These are phyloP conservation scores for Daldinia grandis DNA, from an alignment of 495 filamentous ascomycete species.

Conservation along the genomic window DNA sequence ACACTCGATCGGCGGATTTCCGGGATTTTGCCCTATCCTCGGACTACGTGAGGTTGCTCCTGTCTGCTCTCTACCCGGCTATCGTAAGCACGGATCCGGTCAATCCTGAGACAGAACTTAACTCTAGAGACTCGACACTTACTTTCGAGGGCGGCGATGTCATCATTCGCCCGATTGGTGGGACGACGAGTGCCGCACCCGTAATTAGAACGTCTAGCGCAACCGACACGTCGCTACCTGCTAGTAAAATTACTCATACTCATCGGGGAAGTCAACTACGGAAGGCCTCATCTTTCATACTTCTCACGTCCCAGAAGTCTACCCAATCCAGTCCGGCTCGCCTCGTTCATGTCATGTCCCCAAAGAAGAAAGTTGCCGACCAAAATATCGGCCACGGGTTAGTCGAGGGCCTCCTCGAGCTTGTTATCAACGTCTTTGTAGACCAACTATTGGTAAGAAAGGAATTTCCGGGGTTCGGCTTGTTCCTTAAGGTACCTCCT, in stretches of 20 bases:
- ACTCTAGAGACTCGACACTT: constrained; percentile 77
- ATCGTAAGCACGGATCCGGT: constrained; percentile 85
- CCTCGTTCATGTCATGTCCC: constrained; percentile 68
- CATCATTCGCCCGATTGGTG: constrained; percentile 76
- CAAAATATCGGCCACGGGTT: constrained; percentile 70
- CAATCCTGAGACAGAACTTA: constrained; percentile 81
- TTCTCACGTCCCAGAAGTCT: constrained; percentile 76
- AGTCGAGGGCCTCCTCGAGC: constrained; percentile 75
- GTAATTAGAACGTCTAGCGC: constrained; percentile 74
- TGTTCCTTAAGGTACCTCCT: constrained; percentile 89
- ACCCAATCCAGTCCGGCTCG: constrained; percentile 66
- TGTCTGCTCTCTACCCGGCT: constrained; percentile 82
- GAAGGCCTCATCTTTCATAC: constrained; percentile 86
- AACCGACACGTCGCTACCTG: constrained; percentile 50
- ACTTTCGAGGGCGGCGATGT: constrained; percentile 89
- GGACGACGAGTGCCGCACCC: constrained; percentile 61
- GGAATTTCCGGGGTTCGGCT: constrained; percentile 87
- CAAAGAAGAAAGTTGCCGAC: constrained; percentile 59
- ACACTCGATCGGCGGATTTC: constrained; percentile 75
- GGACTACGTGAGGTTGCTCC: constrained; percentile 78
- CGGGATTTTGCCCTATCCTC: constrained; percentile 80
- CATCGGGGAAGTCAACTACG: constrained; percentile 65
- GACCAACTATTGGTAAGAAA: constrained; percentile 84
- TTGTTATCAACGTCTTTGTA: constrained; percentile 78
- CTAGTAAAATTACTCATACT: constrained; percentile 44